Evolutionary conservation across 2,329 filamentous ascomycete species (phyloP), one percentile per base, ranked within the genome.

Genomic region (Colletotrichum sp.): DNA sequence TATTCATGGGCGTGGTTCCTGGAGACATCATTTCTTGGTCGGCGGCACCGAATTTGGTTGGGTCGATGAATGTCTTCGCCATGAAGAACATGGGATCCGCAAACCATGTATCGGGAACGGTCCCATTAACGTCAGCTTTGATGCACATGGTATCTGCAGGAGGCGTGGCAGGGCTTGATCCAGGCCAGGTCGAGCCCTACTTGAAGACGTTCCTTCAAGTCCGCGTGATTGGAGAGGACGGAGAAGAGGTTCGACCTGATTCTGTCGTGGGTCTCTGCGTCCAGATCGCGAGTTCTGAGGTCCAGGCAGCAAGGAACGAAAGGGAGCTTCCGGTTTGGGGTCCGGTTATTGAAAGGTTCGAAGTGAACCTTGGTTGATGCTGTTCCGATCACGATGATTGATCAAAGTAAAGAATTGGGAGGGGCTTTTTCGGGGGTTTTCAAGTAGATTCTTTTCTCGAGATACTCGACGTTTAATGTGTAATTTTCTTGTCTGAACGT

Each of bases 1-100:
- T 96, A 75, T 96, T 96, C 84, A 81, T 95, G 3, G 94, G 92
- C 1, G 81, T 87, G 4, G 85, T 87, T 3, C 85, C 89, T 1
- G 78, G 80, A 5, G 85, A 92, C 52, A 80, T 86, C 2, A 77
- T 78, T 7, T 79, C 82, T 1, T 95, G 93, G 93, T 81, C 87
- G 1, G 81, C 82, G 55, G 88, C 90, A 1, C 80, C 84, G 2
- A 92, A 90, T 76, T 87, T 93, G 12, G 88, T 93, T 4, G 94
- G 94, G 3, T 90, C 90, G 1, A 89, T 93, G 78, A 90, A 89
- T 18, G 85, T 92, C 16, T 92, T 92, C 77, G 85, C 88, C 21
- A 86, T 86, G 83, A 80, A 81, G 34, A 80, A 82, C 24, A 82
- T 80, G 28, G 83, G 80, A 55, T 83, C 82, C 0, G 68, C 79